A percentile compares a stretch with the other conserved stretches of the same genome.
These are phyloP conservation scores for Starmerella potacharoeniae DNA, from an alignment of 805 yeast species.

Conservation along the genomic window DNA sequence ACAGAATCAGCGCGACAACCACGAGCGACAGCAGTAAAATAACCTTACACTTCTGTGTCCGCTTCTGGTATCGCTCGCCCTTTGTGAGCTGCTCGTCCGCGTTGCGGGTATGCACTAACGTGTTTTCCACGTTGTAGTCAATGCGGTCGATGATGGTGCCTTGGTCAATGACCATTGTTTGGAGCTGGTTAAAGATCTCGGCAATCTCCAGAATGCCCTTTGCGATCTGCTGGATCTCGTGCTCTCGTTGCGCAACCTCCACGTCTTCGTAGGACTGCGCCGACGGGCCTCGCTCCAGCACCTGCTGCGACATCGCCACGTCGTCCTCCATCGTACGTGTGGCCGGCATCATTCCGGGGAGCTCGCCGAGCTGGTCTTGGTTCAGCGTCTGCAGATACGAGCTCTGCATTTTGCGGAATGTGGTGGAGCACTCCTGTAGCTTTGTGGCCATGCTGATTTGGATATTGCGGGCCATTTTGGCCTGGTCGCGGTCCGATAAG, in stretches of 20 bases:
- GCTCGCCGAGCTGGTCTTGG: constrained; percentile 21
- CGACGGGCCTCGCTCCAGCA: constrained; percentile 27
- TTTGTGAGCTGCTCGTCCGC: constrained; percentile 68
- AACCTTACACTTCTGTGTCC: constrained; percentile 82
- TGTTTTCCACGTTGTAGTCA: constrained; percentile 77
- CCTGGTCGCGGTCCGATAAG: constrained; percentile 38
- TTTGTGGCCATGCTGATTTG: constrained; percentile 75
- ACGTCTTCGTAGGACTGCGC: constrained; percentile 27
- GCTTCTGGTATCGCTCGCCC: constrained; percentile 72
- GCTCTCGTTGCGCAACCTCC: constrained; percentile 59
- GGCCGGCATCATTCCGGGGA: constrained; percentile 18
- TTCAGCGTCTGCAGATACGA: constrained; percentile 73
- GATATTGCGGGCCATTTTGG: constrained; percentile 62
- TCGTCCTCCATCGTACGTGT: constrained; percentile 27
- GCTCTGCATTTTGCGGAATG: constrained; percentile 78
- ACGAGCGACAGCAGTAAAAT: constrained; percentile 62
- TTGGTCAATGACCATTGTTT: constrained; percentile 83
- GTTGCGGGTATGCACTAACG: constrained; percentile 60
- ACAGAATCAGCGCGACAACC: constrained; percentile 57
- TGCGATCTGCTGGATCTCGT: constrained; percentile 81
- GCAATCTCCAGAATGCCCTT: constrained; percentile 90
- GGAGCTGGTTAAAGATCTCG: constrained; percentile 87
- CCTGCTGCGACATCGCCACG: constrained; percentile 28
- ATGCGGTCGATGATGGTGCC: constrained; percentile 89
- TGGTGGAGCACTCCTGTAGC: constrained; percentile 66